phyloP scores from a whole-genome alignment of 257 asterid genomes.

The Solanum sitiens region DNA sequence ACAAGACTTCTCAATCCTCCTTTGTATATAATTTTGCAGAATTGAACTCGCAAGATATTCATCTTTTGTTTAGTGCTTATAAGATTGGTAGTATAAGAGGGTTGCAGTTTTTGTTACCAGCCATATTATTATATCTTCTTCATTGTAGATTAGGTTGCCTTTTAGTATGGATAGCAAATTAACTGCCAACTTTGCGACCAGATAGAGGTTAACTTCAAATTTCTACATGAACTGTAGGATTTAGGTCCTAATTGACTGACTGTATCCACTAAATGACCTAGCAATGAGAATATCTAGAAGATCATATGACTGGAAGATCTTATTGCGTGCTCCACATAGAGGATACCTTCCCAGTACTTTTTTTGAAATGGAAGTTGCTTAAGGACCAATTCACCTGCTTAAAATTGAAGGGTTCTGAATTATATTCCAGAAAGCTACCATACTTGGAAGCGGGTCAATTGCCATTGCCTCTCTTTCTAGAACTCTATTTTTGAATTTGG shows the following conservation, averaged over 20 bases:
- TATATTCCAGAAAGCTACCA: neutral
- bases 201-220: neutral
- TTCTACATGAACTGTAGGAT: neutral
- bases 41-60: neutral
- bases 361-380: neutral
- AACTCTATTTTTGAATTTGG: neutral
- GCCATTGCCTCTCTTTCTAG: neutral
- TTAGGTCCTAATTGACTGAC: neutral
- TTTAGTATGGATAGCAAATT: neutral
- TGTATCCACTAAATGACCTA: neutral
- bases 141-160: neutral
- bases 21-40: neutral
- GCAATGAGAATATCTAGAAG: neutral
- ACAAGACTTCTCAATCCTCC: neutral
- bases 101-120: neutral
- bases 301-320: neutral
- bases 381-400: neutral
- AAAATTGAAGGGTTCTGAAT: neutral
- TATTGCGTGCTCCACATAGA: neutral
- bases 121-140: neutral
- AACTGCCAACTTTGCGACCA: neutral
- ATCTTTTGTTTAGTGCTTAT: neutral
- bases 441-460: neutral
- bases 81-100: neutral
- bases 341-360: neutral